A percentile compares a stretch with the other conserved stretches of the same genome.
Conservation (phyloP, 2,329 filamentous ascomycete genomes). For the Calonectria fujianensis region DNA sequence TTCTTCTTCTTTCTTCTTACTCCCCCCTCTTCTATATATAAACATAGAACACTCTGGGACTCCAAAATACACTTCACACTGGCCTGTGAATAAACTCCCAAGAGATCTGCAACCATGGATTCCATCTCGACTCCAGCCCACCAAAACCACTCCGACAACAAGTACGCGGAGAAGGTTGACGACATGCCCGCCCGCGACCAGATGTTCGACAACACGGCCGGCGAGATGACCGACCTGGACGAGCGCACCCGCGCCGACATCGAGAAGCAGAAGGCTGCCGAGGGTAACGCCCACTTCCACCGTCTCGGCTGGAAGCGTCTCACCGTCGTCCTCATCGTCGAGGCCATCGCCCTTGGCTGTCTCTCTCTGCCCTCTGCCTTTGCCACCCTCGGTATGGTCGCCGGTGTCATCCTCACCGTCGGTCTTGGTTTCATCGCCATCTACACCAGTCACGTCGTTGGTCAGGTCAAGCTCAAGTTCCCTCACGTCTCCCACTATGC, state of each 20-base stretch:
- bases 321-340: constrained; percentile 41
- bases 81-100: background rate
- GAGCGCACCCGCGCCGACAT: constrained; percentile 49
- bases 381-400: constrained; percentile 37
- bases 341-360: constrained; percentile 39
- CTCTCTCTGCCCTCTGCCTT: constrained; percentile 35
- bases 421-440: constrained; percentile 45
- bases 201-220: constrained; percentile 55
- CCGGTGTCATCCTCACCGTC: constrained; percentile 42
- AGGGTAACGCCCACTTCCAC: constrained; percentile 40
- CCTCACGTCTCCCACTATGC: constrained; percentile 77
- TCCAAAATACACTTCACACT: constrained; percentile 4
- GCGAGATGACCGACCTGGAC: constrained; percentile 63
- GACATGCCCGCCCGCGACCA: constrained; percentile 47
- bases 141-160: constrained; percentile 39
- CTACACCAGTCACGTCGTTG: constrained; percentile 41
- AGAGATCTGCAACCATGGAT: constrained; percentile 42
- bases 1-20: background rate
- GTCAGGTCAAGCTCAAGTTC: constrained; percentile 61
- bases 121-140: constrained; percentile 43
- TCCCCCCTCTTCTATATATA: background rate
- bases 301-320: constrained; percentile 42
- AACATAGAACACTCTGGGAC: background rate
- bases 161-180: constrained; percentile 39
- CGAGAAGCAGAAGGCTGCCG: constrained; percentile 41